phyloP scores from a whole-genome alignment of 2,329 filamentous ascomycete genomes.

The Diplodia corticola region DNA sequence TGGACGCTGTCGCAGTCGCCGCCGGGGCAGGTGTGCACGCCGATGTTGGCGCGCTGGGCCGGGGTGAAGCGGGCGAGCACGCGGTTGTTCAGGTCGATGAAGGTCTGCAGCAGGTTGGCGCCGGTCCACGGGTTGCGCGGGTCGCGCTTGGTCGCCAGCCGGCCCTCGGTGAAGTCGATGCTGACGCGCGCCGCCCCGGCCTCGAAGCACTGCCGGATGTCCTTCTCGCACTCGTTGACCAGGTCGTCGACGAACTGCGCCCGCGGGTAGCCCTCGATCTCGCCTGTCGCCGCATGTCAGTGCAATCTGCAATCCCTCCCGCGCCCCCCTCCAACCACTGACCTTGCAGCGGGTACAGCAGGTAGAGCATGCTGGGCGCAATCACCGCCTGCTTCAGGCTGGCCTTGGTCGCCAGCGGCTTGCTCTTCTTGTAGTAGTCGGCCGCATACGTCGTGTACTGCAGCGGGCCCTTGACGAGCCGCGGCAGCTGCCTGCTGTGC shows the following conservation, averaged over 20 bases:
- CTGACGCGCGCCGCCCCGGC: slow-evolving; percentile 35
- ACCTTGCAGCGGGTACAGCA: slow-evolving; percentile 35
- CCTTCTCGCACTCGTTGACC: slow-evolving; percentile 38
- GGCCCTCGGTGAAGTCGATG: slow-evolving; percentile 38
- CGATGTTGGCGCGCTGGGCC: slow-evolving; percentile 34
- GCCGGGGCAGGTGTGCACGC: slow-evolving; percentile 39
- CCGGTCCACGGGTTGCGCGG: slow-evolving; percentile 37
- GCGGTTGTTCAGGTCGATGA: slow-evolving; percentile 35
- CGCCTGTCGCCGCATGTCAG: background rate
- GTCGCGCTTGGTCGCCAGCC: slow-evolving; percentile 36
- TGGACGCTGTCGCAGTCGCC: slow-evolving; percentile 39
- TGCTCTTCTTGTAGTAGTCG: slow-evolving; percentile 33
- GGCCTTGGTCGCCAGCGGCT: slow-evolving; percentile 28
- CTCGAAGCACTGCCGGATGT: slow-evolving; percentile 37
- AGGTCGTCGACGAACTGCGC: slow-evolving; percentile 35
- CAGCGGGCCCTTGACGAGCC: slow-evolving; percentile 32
- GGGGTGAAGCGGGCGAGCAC: slow-evolving; percentile 31
- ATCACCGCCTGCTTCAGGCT: slow-evolving; percentile 37
- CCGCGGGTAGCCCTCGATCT: slow-evolving; percentile 33
- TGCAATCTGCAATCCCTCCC: too few species aligned
- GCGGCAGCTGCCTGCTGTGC: slow-evolving; percentile 34
- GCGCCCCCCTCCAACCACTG: background rate
- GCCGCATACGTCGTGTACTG: slow-evolving; percentile 36
- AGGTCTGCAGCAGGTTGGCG: slow-evolving; percentile 33
- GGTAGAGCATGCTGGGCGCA: slow-evolving; percentile 37